Evolutionary conservation across 495 filamentous ascomycete species (phyloP).

Genomic region (Darksidea phi): DNA sequence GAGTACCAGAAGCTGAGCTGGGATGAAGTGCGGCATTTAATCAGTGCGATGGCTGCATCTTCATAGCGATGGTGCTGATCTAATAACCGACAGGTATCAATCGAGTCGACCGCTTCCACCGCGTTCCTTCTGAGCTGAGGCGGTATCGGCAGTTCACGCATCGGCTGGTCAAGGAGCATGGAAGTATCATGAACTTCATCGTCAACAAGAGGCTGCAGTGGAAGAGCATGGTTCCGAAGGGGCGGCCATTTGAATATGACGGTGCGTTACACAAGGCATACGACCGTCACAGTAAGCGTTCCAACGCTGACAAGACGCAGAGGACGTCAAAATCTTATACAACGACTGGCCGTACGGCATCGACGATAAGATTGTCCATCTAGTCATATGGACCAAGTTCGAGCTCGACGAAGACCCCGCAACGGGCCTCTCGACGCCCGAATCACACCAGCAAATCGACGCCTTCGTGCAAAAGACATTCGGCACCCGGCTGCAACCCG

Average conservation of each 20-base stretch:
- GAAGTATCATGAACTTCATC: slow-evolving; percentile 73
- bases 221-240: slow-evolving; percentile 52
- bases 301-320: slow-evolving; percentile 43
- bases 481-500: slow-evolving; percentile 46
- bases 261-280: slow-evolving; percentile 40
- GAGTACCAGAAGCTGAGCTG: slow-evolving; percentile 60
- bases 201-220: slow-evolving; percentile 64
- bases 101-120: slow-evolving; percentile 69
- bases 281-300: neutral
- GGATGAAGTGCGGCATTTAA: slow-evolving; percentile 61
- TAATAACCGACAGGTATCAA: slow-evolving; percentile 50
- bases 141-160: slow-evolving; percentile 67
- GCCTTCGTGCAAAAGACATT: slow-evolving; percentile 66
- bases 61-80: neutral
- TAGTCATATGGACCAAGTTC: slow-evolving; percentile 93
- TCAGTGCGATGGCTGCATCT: slow-evolving; percentile 45
- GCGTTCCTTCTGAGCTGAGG: slow-evolving; percentile 69
- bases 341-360: slow-evolving; percentile 94
- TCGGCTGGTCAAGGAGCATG: slow-evolving; percentile 61
- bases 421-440: slow-evolving; percentile 64
- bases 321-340: slow-evolving; percentile 71
- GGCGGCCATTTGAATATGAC: slow-evolving; percentile 51
- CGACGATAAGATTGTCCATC: slow-evolving; percentile 70
- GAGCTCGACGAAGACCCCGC: slow-evolving; percentile 63
- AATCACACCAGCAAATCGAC: slow-evolving; percentile 63